phyloP scores from a whole-genome alignment of 1,139 yeast genomes.

The Casaregolazyma lundiana region DNA sequence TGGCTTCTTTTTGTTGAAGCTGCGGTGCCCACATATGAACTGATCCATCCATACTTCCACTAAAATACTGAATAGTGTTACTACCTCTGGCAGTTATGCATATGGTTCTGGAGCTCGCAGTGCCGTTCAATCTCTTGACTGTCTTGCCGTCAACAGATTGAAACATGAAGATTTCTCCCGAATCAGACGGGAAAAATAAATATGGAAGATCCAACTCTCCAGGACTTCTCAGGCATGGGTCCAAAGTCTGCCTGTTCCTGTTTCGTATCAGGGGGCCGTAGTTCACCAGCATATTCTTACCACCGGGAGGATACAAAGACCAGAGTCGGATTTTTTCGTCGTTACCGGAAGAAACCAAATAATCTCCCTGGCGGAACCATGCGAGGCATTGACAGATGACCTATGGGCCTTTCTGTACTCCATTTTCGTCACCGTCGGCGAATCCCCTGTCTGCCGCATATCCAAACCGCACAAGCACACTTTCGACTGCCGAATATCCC shows the following conservation, averaged over 20 bases:
- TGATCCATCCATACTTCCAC: slow-evolving; percentile 35
- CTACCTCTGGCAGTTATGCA: slow-evolving; percentile 50
- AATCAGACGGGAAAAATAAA: slow-evolving; percentile 70
- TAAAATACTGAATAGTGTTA: slow-evolving; percentile 25
- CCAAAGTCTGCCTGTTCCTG: slow-evolving; percentile 42
- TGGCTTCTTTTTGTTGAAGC: background rate
- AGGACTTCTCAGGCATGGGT: slow-evolving; percentile 38
- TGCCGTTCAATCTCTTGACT: slow-evolving; percentile 45
- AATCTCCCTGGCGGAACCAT: slow-evolving; percentile 66
- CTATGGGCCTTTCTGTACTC: slow-evolving; percentile 55
- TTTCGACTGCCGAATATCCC: slow-evolving; percentile 73
- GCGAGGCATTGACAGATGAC: slow-evolving; percentile 65
- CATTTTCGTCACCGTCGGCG: slow-evolving; percentile 23
- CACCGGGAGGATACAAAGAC: slow-evolving; percentile 50
- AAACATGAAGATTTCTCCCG: slow-evolving; percentile 67
- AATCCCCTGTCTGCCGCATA: slow-evolving; percentile 32
- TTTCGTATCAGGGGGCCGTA: slow-evolving; percentile 78
- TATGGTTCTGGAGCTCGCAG: slow-evolving; percentile 36
- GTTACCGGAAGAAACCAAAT: slow-evolving; percentile 60
- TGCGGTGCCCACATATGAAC: slow-evolving; percentile 31
- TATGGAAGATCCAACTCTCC: slow-evolving; percentile 46
- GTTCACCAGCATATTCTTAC: slow-evolving; percentile 59
- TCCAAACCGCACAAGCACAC: slow-evolving; percentile 63
- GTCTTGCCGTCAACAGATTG: slow-evolving; percentile 62
- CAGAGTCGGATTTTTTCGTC: slow-evolving; percentile 76